Evolutionary conservation across 2,329 filamentous ascomycete genomes (phyloP), one percentile per base, ranked within the genome.

Genomic region (Alternaria brassicicola): DNA sequence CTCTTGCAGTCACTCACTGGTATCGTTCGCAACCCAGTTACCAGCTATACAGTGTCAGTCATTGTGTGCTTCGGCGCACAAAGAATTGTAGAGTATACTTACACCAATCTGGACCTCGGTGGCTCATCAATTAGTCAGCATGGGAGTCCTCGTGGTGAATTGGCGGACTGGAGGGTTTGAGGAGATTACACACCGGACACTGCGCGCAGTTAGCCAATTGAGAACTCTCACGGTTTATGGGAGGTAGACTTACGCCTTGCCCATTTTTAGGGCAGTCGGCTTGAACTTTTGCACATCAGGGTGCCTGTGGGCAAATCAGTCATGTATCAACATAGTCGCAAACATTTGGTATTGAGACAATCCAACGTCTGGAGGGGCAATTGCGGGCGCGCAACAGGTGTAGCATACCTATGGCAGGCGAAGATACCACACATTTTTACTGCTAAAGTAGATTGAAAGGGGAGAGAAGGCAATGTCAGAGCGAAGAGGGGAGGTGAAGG

Each of bases 101-200:
- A 95, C 92, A 97, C 95, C 95, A 99, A 84, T 99, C 95, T 74
- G 95, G 95, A 71, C 95, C 95, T 80, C 95, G 89, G 82, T 99
- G 95, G 30, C 43, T 47, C 7, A 8, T 47, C 30, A n/a, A 25
- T 33, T 6, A 47, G 43, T 47, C 30, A 47, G 43, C 9, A 47
- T 12, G 2, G 30, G 21, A 33, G 30, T 47, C 15, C 19, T 47
- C 13, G 15, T 23, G 43, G 5, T 47, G 43, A n/a, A 25, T 15
- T 47, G 28, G 19, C 30, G 33, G 17, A 23, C 9, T 35, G 19
- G 19, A 35, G 28, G 28, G 19, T 31, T 47, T 12, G 19, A 17
- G 28, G 19, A 19, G n/a, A 33, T 12, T 21, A 38, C 47, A 26
- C 47, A 49, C 73, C 96, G 93, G 76, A 97, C 87, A 77, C 92